A percentile compares a stretch with the other conserved stretches of the same genome.
These are phyloP conservation scores for Arthrobotrys musiformis DNA, from an alignment of 2,329 filamentous ascomycete species.

Conservation along the genomic window DNA sequence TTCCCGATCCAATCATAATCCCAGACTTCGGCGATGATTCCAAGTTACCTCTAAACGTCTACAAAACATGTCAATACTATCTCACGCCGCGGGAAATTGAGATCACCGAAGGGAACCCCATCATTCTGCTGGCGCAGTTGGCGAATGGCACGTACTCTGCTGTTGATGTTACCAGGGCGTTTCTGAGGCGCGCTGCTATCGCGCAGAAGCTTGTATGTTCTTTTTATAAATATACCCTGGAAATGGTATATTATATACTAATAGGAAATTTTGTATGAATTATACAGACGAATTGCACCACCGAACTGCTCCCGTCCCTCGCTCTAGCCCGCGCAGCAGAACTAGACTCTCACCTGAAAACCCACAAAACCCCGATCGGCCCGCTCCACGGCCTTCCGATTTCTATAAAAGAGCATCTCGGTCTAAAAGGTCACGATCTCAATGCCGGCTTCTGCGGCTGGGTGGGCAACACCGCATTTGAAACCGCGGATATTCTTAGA, in stretches of 20 bases:
- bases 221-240: background rate
- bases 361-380: slow-evolving; percentile 60
- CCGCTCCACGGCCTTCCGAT: slow-evolving; percentile 66
- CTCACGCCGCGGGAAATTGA: slow-evolving; percentile 66
- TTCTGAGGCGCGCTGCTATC: slow-evolving; percentile 68
- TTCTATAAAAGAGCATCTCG: slow-evolving; percentile 68
- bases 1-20: slow-evolving; percentile 62
- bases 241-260: background rate
- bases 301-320: slow-evolving; percentile 63
- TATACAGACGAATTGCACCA: slow-evolving; percentile 65
- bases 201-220: slow-evolving; percentile 66
- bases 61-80: slow-evolving; percentile 64
- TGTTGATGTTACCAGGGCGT: slow-evolving; percentile 67
- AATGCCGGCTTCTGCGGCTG: slow-evolving; percentile 67
- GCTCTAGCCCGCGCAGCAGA: slow-evolving; percentile 61
- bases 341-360: slow-evolving; percentile 61
- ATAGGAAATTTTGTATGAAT: background rate
- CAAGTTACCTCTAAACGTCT: slow-evolving; percentile 65
- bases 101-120: slow-evolving; percentile 66
- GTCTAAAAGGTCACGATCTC: slow-evolving; percentile 66
- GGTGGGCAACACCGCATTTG: slow-evolving; percentile 64
- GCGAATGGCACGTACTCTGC: slow-evolving; percentile 64
- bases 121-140: slow-evolving; percentile 65
- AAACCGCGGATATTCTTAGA: slow-evolving; percentile 67
- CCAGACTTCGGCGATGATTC: slow-evolving; percentile 60